phyloP scores from a whole-genome alignment of 1,139 yeast species.

The Arxiozyma heterogenica region DNA sequence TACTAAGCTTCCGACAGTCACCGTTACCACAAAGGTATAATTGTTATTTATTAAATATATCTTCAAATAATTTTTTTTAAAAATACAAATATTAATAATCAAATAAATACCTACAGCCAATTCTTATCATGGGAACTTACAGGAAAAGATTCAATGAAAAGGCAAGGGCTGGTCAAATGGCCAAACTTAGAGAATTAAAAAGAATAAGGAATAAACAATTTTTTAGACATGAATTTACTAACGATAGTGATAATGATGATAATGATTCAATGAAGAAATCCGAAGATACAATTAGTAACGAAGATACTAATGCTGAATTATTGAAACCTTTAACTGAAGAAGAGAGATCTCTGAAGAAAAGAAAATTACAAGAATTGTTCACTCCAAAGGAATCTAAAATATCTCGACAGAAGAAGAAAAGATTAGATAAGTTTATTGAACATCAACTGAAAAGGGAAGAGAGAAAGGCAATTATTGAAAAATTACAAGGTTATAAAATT shows the following conservation, averaged over 20 bases:
- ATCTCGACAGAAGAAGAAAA: conserved; percentile 64
- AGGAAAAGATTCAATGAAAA: conserved; percentile 75
- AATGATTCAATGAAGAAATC: conserved; percentile 6
- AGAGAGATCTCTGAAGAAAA: conserved; percentile 56
- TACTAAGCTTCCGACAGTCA: not conserved
- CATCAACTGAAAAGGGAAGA: conserved; percentile 88
- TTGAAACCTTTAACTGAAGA: conserved; percentile 40
- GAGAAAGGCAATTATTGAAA: conserved; percentile 65
- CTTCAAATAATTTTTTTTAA: too few species aligned
- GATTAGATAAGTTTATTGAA: conserved; percentile 70
- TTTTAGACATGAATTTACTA: conserved; percentile 35
- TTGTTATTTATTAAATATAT: too few species aligned
- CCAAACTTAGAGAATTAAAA: conserved; percentile 66
- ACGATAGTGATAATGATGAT: conserved; percentile 31
- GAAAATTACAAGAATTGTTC: conserved; percentile 47
- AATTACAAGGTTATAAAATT: conserved; percentile 60
- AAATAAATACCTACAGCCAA: not conserved
- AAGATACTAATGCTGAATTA: conserved; percentile 55
- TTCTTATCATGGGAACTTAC: conserved; percentile 59
- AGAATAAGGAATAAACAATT: conserved; percentile 61
- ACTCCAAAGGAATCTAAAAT: conserved; percentile 55
- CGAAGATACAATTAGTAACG: conserved; percentile 19
- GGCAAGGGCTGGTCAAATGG: conserved; percentile 78
- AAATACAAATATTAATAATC: too few species aligned
- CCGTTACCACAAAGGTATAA: not conserved